Percentiles rank a stretch among this genome's conserved stretches.
phyloP scores from a whole-genome alignment of 1,284 basidiomycete species.

The Lignosus rhinocerotis region DNA sequence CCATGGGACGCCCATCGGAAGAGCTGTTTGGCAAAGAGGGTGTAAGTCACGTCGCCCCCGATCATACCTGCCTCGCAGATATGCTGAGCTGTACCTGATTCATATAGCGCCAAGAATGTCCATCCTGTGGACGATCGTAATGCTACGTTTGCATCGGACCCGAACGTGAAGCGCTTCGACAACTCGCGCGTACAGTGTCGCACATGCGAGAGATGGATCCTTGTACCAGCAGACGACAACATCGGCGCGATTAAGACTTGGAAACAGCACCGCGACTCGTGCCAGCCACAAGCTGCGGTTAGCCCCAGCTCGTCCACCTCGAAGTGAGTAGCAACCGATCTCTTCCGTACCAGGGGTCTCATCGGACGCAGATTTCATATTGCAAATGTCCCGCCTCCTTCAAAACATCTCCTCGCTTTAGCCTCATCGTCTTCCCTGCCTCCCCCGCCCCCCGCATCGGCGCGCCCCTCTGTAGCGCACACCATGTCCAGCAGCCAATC shows the following conservation, averaged over 20 bases:
- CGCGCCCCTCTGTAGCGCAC: constrained; percentile 22
- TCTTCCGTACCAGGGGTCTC: background rate
- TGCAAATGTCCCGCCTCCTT: constrained; percentile 37
- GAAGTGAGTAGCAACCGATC: constrained; percentile 21
- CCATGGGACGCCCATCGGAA: constrained; percentile 81
- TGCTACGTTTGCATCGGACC: constrained; percentile 57
- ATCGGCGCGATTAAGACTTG: constrained; percentile 33
- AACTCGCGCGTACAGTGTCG: constrained; percentile 68
- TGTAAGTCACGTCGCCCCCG: constrained; percentile 39
- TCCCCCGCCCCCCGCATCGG: constrained; percentile 23
- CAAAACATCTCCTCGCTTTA: constrained; percentile 36
- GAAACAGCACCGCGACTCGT: constrained; percentile 33
- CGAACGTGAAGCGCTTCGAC: constrained; percentile 69
- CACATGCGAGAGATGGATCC: constrained; percentile 65
- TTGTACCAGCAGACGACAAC: constrained; percentile 37
- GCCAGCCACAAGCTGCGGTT: constrained; percentile 24
- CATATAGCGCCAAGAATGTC: constrained; percentile 27
- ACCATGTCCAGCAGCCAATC: constrained; percentile 11
- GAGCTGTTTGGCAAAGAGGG: constrained; percentile 73
- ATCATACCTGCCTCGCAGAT: background rate
- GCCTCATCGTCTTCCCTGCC: constrained; percentile 34
- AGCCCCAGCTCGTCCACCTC: constrained; percentile 20
- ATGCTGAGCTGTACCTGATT: no score
- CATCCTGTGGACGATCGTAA: constrained; percentile 56
- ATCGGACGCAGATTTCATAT: constrained; percentile 15